phyloP scores from a whole-genome alignment of 768 basidiomycete species.

The Fibroporia radiculosa region DNA sequence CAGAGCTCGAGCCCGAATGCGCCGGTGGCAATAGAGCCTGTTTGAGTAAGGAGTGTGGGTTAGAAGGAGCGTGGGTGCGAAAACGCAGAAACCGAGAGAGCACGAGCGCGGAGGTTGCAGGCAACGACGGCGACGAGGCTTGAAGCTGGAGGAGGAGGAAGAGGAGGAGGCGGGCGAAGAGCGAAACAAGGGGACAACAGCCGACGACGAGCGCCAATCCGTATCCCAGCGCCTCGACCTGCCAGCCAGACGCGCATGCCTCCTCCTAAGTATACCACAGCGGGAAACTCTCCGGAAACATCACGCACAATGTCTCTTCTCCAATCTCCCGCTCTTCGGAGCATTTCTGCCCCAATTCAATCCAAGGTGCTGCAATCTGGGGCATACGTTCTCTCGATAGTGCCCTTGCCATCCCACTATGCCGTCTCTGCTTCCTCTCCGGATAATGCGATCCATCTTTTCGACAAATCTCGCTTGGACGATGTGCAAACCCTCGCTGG shows the following conservation, averaged over 20 bases:
- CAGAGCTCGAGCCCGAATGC: conserved; percentile 24
- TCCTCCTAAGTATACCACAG: neutral
- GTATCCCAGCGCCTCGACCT: neutral
- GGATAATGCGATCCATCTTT: conserved; percentile 57
- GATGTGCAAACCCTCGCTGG: conserved; percentile 41
- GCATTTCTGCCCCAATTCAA: conserved; percentile 20
- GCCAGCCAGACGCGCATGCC: conserved; percentile 1
- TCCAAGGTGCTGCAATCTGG: conserved; percentile 29
- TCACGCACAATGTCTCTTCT: conserved; percentile 23
- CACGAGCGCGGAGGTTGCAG: conserved; percentile 16
- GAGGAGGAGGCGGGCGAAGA: conserved; percentile 18
- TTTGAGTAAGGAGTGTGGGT: conserved; percentile 22
- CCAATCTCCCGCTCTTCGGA: conserved; percentile 22
- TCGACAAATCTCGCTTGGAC: conserved; percentile 51
- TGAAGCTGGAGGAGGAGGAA: conserved; percentile 10
- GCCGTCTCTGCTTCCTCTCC: conserved; percentile 60
- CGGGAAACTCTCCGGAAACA: neutral
- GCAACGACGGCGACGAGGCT: conserved; percentile 15
- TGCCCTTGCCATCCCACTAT: conserved; percentile 37
- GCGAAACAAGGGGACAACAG: conserved; percentile 12
- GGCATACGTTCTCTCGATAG: conserved; percentile 57
- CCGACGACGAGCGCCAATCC: conserved; percentile 3
- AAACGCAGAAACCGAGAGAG: conserved; percentile 5
- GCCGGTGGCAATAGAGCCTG: conserved; percentile 19
- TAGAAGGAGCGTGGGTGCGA: conserved; percentile 10